Evolutionary conservation across 257 asterid genomes (phyloP), one percentile per base, ranked within the genome.

Genomic region (Solanum habrochaites): DNA sequence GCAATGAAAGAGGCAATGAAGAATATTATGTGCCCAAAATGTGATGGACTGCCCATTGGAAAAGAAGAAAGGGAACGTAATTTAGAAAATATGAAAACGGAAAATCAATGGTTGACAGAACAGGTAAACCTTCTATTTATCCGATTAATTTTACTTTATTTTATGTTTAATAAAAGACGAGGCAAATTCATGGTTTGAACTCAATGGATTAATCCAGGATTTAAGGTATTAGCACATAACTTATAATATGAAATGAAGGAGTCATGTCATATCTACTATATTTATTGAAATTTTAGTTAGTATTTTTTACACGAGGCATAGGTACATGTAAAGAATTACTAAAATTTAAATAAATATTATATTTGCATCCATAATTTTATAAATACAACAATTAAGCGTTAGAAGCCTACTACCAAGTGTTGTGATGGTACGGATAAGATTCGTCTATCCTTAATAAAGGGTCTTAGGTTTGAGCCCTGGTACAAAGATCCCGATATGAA

Each of bases 1-100:
- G 93, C 94, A n/a, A 88, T 93, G 90, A 91, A 85, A 85, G 93
- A 92, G 78, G 91, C 94, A 7, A 62, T 94, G 85, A 87, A 85
- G 80, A 93, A 83, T 88, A 45, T 89, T 23, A 8, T 85, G 1
- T 94, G 96, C 89, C 91, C 86, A 1, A 39, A 83, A 7, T 95
- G 98, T 70, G 89, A 86, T 32, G 93, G 91, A 73, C 83, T 89
- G 10, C 73, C 85, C 7, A 64, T 74, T 29, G 88, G 93, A 4
- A 93, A 91, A 69, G 94, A 89, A 45, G 93, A 90, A 62, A 89
- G 92, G 87, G 58, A 13, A 43, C 86, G 39, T 31, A 85, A 64
- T 56, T 21, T 94, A 37, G 92, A 92, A 86, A 87, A 82, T 42
- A 37, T 94, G 86, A 89, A 75, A 85, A 88, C 86, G 88, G 95